Conservation (phyloP, 2,329 filamentous ascomycete genomes). For the Cadophora malorum region DNA sequence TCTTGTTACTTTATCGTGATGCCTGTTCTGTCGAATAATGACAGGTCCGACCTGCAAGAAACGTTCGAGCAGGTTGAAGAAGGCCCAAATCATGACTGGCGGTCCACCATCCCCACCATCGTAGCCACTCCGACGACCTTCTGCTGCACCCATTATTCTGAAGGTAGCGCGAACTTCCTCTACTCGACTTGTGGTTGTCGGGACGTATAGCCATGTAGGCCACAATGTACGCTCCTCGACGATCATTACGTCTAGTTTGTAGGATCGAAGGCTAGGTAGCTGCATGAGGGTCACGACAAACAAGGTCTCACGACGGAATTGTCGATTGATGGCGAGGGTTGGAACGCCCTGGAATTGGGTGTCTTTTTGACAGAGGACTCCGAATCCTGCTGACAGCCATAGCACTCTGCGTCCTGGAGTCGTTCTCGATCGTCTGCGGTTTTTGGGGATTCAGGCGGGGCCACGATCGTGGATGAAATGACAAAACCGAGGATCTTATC, state of each 20-base stretch:
- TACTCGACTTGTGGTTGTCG: background rate
- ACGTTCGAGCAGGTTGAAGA: background rate
- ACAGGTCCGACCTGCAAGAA: background rate
- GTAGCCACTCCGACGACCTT: background rate
- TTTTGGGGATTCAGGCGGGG: background rate
- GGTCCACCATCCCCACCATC: background rate
- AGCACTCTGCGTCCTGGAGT: background rate
- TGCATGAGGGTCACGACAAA: background rate
- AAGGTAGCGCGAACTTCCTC: conserved; percentile 10
- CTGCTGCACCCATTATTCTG: background rate
- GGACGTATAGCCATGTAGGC: background rate
- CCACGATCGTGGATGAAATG: background rate
- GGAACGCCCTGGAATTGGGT: background rate
- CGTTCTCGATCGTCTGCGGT: background rate
- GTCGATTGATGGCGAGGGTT: background rate
- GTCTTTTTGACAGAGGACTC: background rate
- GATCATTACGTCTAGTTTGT: conserved; percentile 5
- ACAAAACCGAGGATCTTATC: background rate
- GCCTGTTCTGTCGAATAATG: background rate
- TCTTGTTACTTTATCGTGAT: background rate
- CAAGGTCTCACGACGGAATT: background rate
- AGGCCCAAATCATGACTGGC: background rate
- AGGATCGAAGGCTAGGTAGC: background rate
- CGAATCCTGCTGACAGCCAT: no score
- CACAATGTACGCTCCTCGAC: background rate